These are phyloP conservation scores for Lentinula sp. DNA, from an alignment of 768 basidiomycete species.

Conservation along the genomic window DNA sequence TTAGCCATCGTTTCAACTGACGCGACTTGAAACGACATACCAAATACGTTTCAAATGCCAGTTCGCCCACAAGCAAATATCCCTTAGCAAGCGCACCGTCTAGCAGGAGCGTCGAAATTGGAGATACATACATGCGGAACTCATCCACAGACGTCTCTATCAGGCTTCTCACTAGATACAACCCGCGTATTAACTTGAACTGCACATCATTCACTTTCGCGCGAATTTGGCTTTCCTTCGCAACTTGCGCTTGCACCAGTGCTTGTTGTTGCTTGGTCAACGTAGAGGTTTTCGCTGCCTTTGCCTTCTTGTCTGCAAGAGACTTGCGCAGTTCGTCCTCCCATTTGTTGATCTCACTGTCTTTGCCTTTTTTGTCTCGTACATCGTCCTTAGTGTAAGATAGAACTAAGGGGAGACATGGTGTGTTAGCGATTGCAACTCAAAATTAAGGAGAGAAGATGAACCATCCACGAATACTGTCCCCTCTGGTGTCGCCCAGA, in stretches of 20 bases:
- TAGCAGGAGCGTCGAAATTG: conserved; percentile 55
- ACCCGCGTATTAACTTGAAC: conserved; percentile 53
- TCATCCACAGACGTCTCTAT: conserved; percentile 42
- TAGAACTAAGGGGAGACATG: conserved; percentile 41
- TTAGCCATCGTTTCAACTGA: background rate
- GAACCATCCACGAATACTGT: conserved; percentile 75
- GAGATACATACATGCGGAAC: conserved; percentile 50
- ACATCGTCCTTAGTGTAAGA: conserved; percentile 47
- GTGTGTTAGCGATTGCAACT: background rate
- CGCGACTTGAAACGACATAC: conserved; percentile 34
- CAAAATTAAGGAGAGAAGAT: conserved; percentile 9
- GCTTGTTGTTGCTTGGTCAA: conserved; percentile 84
- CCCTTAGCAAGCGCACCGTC: conserved; percentile 59
- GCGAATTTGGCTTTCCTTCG: conserved; percentile 71
- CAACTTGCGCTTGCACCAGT: conserved; percentile 77
- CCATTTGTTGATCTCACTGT: conserved; percentile 88
- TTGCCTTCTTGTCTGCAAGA: conserved; percentile 73
- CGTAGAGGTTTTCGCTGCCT: conserved; percentile 23
- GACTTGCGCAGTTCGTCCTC: conserved; percentile 89
- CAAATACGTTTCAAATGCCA: conserved; percentile 73
- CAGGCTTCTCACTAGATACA: conserved; percentile 64
- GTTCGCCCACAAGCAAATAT: conserved; percentile 51
- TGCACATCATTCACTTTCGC: conserved; percentile 50
- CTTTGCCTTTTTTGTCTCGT: conserved; percentile 70
- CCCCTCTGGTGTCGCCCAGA: conserved; percentile 86